Evolutionary conservation across 177 flowering plant genomes (phyloP), one percentile per base, ranked within the genome.

Genomic region (Vitis hybrid): DNA sequence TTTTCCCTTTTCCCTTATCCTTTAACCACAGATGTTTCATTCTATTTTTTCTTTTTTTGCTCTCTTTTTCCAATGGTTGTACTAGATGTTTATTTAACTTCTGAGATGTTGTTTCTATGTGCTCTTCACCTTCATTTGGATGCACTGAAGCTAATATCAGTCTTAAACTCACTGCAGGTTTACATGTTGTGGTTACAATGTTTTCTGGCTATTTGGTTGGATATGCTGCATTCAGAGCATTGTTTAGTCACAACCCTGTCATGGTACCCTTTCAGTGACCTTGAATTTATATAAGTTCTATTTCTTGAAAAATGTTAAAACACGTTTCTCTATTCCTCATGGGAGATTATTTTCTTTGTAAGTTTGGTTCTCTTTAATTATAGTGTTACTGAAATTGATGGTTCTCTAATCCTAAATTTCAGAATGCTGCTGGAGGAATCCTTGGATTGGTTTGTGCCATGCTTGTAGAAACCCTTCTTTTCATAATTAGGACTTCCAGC

Each of bases 361-460:
- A 5, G 46, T 50, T 52, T 66, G 59, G 21, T 52, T 15, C 19
- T 67, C 10, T 24, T 15, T 52, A n/a, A 19, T 11, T 57, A 8
- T 18, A 51, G 16, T 52, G 14, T 19, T 68, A 24, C 8, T 60
- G 56, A 10, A 21, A 46, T 52, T 65, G 13, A 19, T 56, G 32
- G 18, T 55, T 13, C 56, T 56, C 19, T 67, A 11, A n/a, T 64
- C 48, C 12, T 64, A 14, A 30, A 62, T 69, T 67, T 60, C 84
- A 93, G 98, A 90, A 81, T 79, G 94, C 93, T 78, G 96, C 98
- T 52, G 98, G 98, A 66, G 98, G 99, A 61, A 83, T 95, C 57
- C 82, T 91, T 64, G 99, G 98, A 60, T 74, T 95, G 78, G 93
- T 93, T 48, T 70, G 65, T 32, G 92, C 74, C 32, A 90, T 93